Percentiles rank a stretch among this genome's conserved stretches.
phyloP scores from a whole-genome alignment of 2,329 filamentous ascomycete genomes.

The Talaromyces sp. region DNA sequence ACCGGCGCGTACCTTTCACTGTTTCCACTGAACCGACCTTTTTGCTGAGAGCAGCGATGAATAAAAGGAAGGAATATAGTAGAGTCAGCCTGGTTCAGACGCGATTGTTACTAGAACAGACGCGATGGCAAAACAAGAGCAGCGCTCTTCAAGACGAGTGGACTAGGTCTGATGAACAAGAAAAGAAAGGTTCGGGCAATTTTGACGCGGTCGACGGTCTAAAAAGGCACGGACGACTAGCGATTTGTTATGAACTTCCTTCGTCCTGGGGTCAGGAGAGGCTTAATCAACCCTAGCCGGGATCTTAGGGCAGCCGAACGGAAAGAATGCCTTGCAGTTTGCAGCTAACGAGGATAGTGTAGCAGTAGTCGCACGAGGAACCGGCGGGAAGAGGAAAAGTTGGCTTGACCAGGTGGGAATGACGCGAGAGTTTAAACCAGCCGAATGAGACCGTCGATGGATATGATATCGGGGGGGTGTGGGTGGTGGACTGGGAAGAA shows the following conservation, averaged over 20 bases:
- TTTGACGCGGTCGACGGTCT: conserved; percentile 12
- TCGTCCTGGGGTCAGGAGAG: conserved; percentile 21
- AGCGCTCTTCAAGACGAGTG: conserved; percentile 6
- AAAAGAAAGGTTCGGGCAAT: conserved; percentile 10
- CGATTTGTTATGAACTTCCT: conserved; percentile 11
- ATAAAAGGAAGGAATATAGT: not conserved
- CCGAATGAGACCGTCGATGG: not conserved
- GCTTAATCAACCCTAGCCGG: conserved; percentile 25
- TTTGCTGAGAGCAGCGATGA: conserved; percentile 6
- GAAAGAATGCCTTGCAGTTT: conserved; percentile 31
- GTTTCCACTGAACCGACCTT: conserved; percentile 1
- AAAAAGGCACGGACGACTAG: conserved; percentile 12
- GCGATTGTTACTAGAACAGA: conserved; percentile 12
- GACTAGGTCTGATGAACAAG: conserved; percentile 6
- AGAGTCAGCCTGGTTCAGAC: conserved; percentile 5
- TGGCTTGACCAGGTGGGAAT: conserved; percentile 17
- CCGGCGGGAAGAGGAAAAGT: conserved; percentile 20
- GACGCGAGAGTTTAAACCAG: conserved; percentile 5
- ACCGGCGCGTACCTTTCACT: conserved; percentile 20
- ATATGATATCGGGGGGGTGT: not conserved
- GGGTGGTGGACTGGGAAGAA: not conserved
- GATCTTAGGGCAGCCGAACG: conserved; percentile 24
- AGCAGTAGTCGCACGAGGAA: conserved; percentile 25
- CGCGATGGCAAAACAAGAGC: conserved; percentile 9
- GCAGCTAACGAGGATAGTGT: conserved; percentile 18